Percentiles rank a stretch among this genome's conserved stretches.
Conservation (phyloP, 2,329 filamentous ascomycete genomes). For the Colletotrichum liriopes region DNA sequence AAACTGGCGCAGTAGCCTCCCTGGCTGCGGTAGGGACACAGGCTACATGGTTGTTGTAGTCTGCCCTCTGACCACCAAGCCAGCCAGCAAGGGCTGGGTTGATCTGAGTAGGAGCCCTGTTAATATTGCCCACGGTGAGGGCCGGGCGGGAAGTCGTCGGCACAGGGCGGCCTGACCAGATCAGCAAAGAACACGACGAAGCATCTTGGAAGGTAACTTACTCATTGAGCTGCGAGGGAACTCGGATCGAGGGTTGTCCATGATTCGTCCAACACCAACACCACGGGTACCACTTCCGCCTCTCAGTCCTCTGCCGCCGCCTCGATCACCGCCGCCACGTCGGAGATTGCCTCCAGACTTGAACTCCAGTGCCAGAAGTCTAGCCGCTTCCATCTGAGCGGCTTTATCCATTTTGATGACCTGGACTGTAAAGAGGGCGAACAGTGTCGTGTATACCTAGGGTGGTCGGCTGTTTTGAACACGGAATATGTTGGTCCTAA, state of each 20-base stretch:
- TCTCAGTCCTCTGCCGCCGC: not conserved
- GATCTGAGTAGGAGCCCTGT: not conserved
- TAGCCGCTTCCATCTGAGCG: constrained; percentile 18
- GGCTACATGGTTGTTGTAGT: not conserved
- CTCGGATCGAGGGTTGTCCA: not conserved
- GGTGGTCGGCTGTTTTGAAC: no score
- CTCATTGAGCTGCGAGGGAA: not conserved
- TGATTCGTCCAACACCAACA: not conserved
- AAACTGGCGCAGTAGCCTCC: not conserved
- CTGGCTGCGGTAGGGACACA: no score
- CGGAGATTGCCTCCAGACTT: not conserved
- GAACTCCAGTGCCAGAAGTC: constrained; percentile 5
- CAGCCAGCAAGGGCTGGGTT: constrained; percentile 6
- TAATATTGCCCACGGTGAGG: not conserved
- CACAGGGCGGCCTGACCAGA: not conserved
- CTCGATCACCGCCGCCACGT: not conserved
- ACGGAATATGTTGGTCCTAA: not conserved
- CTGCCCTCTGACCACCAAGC: not conserved
- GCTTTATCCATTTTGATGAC: constrained; percentile 5
- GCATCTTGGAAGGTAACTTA: not conserved
- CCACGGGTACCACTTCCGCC: not conserved
- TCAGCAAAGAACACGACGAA: not conserved
- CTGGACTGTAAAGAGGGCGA: no score
- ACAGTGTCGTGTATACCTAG: not conserved
- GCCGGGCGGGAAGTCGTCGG: not conserved